These are phyloP conservation scores for Panaeolus papilionaceus DNA, from an alignment of 768 basidiomycete genomes.

Conservation along the genomic window DNA sequence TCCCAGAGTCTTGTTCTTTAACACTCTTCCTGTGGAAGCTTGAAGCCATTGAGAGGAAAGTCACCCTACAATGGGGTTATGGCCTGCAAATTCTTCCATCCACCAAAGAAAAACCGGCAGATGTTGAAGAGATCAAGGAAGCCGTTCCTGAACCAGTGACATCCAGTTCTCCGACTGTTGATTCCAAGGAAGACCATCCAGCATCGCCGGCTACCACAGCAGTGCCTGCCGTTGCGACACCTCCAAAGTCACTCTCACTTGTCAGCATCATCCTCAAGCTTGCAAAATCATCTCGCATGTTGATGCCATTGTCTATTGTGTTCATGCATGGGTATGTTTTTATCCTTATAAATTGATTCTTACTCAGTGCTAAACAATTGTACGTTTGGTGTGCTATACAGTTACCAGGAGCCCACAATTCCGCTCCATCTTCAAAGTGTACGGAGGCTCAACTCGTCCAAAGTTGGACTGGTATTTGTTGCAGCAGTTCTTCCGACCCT, in stretches of 20 bases:
- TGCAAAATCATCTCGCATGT: constrained; percentile 53
- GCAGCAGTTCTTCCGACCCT: constrained; percentile 69
- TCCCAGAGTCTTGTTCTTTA: too few relatives aligned
- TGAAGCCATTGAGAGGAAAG: constrained; percentile 62
- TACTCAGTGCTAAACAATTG: constrained; percentile 5
- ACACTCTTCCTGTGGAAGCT: too few relatives aligned
- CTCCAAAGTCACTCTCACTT: constrained; percentile 39
- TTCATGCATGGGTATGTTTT: constrained; percentile 61
- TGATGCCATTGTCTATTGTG: constrained; percentile 49
- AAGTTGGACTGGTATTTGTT: constrained; percentile 72
- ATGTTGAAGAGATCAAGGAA: constrained; percentile 7
- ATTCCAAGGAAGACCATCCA: not conserved
- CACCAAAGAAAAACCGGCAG: not conserved
- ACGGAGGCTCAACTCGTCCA: constrained; percentile 53
- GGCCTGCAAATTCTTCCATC: constrained; percentile 39
- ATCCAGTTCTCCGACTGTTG: not conserved
- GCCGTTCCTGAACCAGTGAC: not conserved
- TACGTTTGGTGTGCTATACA: constrained; percentile 48
- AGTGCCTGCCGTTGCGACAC: not conserved
- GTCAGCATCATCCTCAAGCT: constrained; percentile 48
- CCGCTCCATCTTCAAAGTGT: constrained; percentile 57
- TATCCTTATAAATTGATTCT: not conserved
- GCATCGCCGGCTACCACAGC: not conserved
- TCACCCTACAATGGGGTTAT: constrained; percentile 53
- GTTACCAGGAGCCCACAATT: constrained; percentile 60